These are phyloP conservation scores for Inga laurina DNA, from an alignment of 306 rosid genomes.

Conservation along the genomic window DNA sequence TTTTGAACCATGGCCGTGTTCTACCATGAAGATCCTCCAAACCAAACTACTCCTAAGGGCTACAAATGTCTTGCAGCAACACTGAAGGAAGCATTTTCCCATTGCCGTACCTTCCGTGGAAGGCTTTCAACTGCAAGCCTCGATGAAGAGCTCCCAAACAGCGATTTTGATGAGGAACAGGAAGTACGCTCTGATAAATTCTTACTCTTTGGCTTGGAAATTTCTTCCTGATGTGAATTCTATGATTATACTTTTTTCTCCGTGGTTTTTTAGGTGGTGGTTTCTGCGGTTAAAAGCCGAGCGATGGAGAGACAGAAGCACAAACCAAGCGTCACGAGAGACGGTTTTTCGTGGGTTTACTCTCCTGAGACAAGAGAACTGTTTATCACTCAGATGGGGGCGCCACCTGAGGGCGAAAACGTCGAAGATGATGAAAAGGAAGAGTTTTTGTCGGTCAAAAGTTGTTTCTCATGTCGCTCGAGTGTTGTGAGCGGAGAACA, in stretches of 20 bases:
- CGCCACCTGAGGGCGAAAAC: constrained; percentile 25
- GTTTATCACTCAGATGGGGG: constrained; percentile 42
- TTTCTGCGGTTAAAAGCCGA: constrained; percentile 67
- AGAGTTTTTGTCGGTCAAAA: constrained; percentile 69
- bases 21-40: constrained; percentile 70
- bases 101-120: constrained; percentile 51
- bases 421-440: constrained; percentile 42
- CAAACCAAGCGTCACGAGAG: constrained; percentile 46
- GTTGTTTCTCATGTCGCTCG: constrained; percentile 61
- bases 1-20: constrained; percentile 58
- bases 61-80: constrained; percentile 53
- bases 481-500: constrained; percentile 55
- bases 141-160: constrained; percentile 54
- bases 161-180: constrained; percentile 72
- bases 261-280: constrained; percentile 56
- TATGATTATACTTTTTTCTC: neutral
- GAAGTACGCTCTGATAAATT: constrained; percentile 42
- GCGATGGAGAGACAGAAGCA: constrained; percentile 65
- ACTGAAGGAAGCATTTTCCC: constrained; percentile 61
- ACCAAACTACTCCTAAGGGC: constrained; percentile 43
- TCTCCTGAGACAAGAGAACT: constrained; percentile 58
- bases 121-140: constrained; percentile 41
- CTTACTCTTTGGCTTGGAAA: neutral
- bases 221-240: constrained; percentile 14
- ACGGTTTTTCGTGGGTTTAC: constrained; percentile 58